Base-by-base conservation (phyloP, 78 protist genomes). In the Dictyostelium capitatum region DNA sequence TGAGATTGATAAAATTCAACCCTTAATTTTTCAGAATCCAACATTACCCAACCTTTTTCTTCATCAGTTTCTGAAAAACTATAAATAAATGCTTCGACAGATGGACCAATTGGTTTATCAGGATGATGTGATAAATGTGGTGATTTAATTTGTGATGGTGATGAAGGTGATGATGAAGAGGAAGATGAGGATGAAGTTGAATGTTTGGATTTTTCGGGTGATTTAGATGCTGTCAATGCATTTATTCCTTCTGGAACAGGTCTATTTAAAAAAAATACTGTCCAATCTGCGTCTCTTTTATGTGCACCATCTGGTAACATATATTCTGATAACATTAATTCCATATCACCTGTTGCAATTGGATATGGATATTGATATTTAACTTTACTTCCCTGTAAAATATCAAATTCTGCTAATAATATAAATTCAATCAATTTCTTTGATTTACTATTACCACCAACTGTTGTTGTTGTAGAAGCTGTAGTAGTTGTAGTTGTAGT, bases 251-350 rank as follows among this genome's bases (percentile, higher is more conserved):
- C 90, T 20, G 89, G 89, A 30, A 67, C 97, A 1, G 97, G 90
- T 65, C 95, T 79, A 46, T 96, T 96, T 25, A 97, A 25, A 28
- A 96, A 95, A 75, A 97, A 97, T 19, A 93, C 92, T 12, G 98
- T 97, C 97, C 97, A 97, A 59, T 97, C 98, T 47, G 91, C 92
- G 37, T 90, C 94, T 46, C 97, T 82, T 5, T 97, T 97, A 74
- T 97, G 98, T 23, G 92, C 96, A 14, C 98, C 98, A 65, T 97
- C 98, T 2, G 98, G 98, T 3, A 97, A 64, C 98, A 97, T 97
- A 53, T 93, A 89, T 91, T 97, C 98, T n/a, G 97, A 97, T 10
- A 97, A 67, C 25, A 94, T 12, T 12, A 95, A 83, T 41, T 73
- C 82, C 25, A 83, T 95, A 14, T 74, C 92, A 1, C 96, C 96